Percentiles rank a stretch among this genome's conserved stretches.
These are phyloP conservation scores for Hyaloperonospora arabidopsidis DNA, from an alignment of 352 stramenopile genomes.

Conservation along the genomic window DNA sequence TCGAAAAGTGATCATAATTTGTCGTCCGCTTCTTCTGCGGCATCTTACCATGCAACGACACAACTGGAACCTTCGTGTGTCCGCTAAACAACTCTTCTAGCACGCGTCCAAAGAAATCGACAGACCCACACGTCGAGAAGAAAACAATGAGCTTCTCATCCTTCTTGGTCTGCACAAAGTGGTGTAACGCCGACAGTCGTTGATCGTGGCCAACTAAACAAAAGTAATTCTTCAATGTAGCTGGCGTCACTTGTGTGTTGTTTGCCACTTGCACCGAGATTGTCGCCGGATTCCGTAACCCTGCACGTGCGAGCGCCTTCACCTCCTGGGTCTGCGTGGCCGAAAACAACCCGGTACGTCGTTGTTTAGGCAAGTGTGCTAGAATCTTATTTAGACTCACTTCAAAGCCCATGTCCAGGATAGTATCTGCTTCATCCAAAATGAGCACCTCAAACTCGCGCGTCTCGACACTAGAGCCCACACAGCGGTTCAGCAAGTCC, in stretches of 20 bases:
- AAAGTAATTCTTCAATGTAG: constrained; percentile 92
- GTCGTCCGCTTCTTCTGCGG: constrained; percentile 83
- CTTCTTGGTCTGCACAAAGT: constrained; percentile 89
- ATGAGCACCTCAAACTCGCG: constrained; percentile 96
- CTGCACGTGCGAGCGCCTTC: constrained; percentile 90
- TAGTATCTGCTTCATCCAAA: constrained; percentile 98
- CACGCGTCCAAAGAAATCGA: constrained; percentile 96
- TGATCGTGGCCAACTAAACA: constrained; percentile 89
- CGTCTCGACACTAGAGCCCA: constrained; percentile 71
- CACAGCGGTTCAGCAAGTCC: constrained; percentile 84
- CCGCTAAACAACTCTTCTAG: constrained; percentile 72
- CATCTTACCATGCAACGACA: constrained; percentile 92
- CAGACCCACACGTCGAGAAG: constrained; percentile 96
- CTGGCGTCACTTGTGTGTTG: constrained; percentile 68
- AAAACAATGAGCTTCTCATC: constrained; percentile 95
- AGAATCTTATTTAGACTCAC: constrained; percentile 94
- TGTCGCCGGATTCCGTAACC: constrained; percentile 96
- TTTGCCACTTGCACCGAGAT: constrained; percentile 94
- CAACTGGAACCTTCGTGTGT: constrained; percentile 36
- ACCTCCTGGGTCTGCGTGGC: constrained; percentile 93
- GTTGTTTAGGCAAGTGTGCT: constrained; percentile 92
- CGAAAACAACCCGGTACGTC: constrained; percentile 90
- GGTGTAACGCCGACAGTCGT: constrained; percentile 88
- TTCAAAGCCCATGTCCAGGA: constrained; percentile 98
- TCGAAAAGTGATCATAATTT: constrained; percentile 71